These are phyloP conservation scores for Trichoderma hamatum DNA, from an alignment of 2,329 filamentous ascomycete species.

Conservation along the genomic window DNA sequence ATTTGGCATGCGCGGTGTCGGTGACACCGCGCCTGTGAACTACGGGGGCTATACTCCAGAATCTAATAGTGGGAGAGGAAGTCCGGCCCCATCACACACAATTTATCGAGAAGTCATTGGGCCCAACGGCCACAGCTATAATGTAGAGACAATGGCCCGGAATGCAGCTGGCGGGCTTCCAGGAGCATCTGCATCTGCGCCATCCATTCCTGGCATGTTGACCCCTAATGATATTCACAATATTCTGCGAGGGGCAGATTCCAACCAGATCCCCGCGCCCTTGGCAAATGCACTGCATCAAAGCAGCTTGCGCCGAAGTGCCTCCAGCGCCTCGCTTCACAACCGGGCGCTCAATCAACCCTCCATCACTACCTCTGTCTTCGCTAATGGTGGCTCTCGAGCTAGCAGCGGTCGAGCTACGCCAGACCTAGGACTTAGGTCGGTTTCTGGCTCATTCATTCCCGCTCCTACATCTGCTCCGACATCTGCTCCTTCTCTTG, in stretches of 20 bases:
- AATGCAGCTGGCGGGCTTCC: not conserved
- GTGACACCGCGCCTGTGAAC: constrained; percentile 37
- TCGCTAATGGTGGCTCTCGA: constrained; percentile 42
- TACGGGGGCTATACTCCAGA: constrained; percentile 30
- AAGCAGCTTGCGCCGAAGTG: constrained; percentile 56
- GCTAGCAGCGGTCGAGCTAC: constrained; percentile 52
- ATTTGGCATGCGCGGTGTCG: constrained; percentile 46
- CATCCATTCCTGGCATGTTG: constrained; percentile 37
- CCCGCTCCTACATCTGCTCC: not conserved
- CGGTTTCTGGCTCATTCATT: constrained; percentile 29
- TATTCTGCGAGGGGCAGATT: constrained; percentile 51
- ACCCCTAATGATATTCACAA: constrained; percentile 51
- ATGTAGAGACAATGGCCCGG: constrained; percentile 38
- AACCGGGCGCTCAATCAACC: constrained; percentile 41
- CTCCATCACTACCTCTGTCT: constrained; percentile 48
- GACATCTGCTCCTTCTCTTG: constrained; percentile 15
- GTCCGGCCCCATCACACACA: constrained; percentile 34
- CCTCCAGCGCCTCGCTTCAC: constrained; percentile 50
- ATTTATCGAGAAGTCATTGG: constrained; percentile 41
- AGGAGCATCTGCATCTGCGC: constrained; percentile 11
- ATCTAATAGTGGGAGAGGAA: constrained; percentile 34
- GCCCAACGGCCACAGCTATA: constrained; percentile 41
- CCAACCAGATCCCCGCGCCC: constrained; percentile 49
- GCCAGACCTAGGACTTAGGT: constrained; percentile 46
- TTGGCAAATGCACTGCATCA: constrained; percentile 55